These are phyloP conservation scores for Neurospora sp. DNA, from an alignment of 495 filamentous ascomycete genomes.

Conservation along the genomic window DNA sequence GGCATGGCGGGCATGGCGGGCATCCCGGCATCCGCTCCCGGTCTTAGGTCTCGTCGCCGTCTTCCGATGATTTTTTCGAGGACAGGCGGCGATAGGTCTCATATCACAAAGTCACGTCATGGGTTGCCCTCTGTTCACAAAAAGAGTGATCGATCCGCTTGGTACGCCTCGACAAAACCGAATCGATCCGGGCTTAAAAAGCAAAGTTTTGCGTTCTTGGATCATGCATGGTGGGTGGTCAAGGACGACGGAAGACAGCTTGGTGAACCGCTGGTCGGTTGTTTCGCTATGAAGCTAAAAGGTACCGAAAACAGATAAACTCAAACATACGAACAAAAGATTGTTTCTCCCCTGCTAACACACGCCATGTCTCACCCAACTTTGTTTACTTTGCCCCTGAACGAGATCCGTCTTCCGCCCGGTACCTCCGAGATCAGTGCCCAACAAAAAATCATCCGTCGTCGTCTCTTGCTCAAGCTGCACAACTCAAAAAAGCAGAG, in stretches of 20 bases:
- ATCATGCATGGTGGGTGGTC: not conserved
- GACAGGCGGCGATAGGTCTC: not conserved
- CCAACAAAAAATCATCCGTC: not conserved
- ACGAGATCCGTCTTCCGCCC: not conserved
- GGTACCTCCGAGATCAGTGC: not conserved
- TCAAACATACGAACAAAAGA: not conserved
- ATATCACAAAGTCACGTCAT: not conserved
- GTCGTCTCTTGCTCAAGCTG: not conserved
- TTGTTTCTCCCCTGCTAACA: not conserved
- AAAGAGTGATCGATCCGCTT: not conserved
- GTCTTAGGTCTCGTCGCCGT: not conserved
- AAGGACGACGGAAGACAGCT: not conserved
- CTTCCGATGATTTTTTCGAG: not conserved
- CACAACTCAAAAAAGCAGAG: not conserved
- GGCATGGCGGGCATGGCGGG: not conserved
- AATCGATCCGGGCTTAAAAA: not conserved
- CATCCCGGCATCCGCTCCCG: not conserved
- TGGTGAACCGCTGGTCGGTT: not conserved
- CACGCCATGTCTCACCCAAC: not conserved
- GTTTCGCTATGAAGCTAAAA: not conserved
- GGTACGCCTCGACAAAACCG: not conserved
- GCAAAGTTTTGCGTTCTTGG: not conserved
- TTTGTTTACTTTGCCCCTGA: not conserved
- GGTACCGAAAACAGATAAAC: not conserved
- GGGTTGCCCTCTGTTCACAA: too few species aligned